phyloP scores from a whole-genome alignment of 2,329 filamentous ascomycete genomes.

The Apiospora marii region DNA sequence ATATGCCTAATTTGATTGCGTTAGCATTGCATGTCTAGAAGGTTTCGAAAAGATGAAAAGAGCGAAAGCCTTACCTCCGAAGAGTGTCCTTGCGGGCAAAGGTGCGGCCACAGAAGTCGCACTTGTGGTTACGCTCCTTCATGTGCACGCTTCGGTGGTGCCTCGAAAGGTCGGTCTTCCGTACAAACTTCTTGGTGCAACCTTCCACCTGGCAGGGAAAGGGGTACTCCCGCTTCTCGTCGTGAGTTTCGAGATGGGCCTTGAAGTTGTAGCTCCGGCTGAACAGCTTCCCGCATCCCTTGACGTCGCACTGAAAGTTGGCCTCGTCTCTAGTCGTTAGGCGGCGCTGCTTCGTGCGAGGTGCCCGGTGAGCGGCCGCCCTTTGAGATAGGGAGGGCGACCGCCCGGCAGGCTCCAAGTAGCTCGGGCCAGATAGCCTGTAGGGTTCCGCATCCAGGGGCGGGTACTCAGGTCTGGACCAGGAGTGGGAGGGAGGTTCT shows the following conservation, averaged over 20 bases:
- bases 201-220: constrained; percentile 70
- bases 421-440: constrained; percentile 23
- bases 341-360: constrained; percentile 51
- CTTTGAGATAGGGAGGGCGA: neutral
- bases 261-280: constrained; percentile 87
- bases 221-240: constrained; percentile 74
- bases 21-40: constrained; percentile 26
- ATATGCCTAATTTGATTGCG: constrained; percentile 65
- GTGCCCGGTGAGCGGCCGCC: neutral
- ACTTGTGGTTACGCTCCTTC: constrained; percentile 74
- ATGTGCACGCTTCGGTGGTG: constrained; percentile 74
- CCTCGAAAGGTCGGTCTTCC: constrained; percentile 79
- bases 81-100: constrained; percentile 87
- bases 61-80: constrained; percentile 65
- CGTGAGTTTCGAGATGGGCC: constrained; percentile 85
- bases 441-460: constrained; percentile 44
- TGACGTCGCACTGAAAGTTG: constrained; percentile 72
- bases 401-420: constrained; percentile 35
- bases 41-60: neutral
- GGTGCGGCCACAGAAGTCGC: constrained; percentile 72
- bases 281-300: constrained; percentile 80
- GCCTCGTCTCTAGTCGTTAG: constrained; percentile 73
- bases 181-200: constrained; percentile 80
- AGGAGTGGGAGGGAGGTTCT: constrained; percentile 46
- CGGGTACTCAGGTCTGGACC: constrained; percentile 50